phyloP scores from a whole-genome alignment of 441 rosid genomes.

The Lepidium campestre region DNA sequence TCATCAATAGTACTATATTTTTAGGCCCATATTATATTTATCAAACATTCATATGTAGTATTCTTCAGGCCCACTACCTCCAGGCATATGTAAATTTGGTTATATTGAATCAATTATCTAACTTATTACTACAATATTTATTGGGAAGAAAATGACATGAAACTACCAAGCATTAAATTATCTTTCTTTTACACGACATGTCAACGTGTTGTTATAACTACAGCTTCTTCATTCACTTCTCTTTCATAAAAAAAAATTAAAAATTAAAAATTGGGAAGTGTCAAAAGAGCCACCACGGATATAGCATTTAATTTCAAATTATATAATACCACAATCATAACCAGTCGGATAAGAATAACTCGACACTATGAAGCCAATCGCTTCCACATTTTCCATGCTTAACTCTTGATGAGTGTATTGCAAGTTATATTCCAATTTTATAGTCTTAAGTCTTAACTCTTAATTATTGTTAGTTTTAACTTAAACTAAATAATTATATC shows the following conservation, averaged over 20 bases:
- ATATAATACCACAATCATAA: too few relatives aligned
- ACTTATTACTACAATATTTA: not conserved
- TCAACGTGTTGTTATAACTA: constrained; percentile 18
- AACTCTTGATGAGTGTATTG: too few relatives aligned
- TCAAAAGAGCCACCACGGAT: not conserved
- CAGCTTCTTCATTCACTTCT: not conserved
- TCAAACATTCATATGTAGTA: too few relatives aligned
- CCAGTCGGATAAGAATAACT: not conserved
- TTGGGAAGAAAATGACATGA: constrained; percentile 19
- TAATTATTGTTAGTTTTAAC: too few relatives aligned
- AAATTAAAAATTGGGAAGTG: not conserved
- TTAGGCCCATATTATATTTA: not conserved
- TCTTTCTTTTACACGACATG: constrained; percentile 13
- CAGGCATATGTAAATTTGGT: not conserved
- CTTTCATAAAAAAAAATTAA: not conserved
- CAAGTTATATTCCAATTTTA: too few relatives aligned
- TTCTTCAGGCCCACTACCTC: not conserved
- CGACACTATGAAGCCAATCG: not conserved
- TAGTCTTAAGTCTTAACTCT: too few relatives aligned
- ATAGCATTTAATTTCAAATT: not conserved
- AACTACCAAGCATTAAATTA: constrained; percentile 17
- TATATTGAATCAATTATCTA: not conserved
- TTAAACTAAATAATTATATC: too few relatives aligned
- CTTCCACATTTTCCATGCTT: too few relatives aligned
- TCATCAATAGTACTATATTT: not conserved